Base-by-base conservation (phyloP, 1,284 basidiomycete genomes). In the Puccinia horiana region DNA sequence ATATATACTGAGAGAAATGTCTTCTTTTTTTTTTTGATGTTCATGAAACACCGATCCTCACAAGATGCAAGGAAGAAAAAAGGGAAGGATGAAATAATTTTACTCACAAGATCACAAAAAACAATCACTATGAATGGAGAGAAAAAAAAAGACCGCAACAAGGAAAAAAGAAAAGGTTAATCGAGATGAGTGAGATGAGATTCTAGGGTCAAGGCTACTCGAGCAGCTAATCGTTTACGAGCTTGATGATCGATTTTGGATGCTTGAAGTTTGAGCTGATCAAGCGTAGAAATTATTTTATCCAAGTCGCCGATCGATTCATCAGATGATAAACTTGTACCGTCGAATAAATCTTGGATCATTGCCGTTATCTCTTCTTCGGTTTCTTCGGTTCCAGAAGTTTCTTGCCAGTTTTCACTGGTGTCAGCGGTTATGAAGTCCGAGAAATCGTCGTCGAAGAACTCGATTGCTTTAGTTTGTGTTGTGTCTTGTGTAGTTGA, bases 391-490 rank as follows among this genome's bases (percentile, higher is more conserved):
- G 35, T 23, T 12, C 42, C n/a, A n/a, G 37, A 35, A 35, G 20
- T 18, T 16, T 40, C 35, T 47, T 52, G 20, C 23, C 29, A 40
- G 26, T 73, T 40, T 35, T 73, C 47, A 44, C 32, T 73, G 20
- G 70, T 73, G 35, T 29, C 70, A 52, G 70, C 70, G 4, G n/a
- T 47, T 8, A 73, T 47, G 35, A 73, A 73, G 3, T 42, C 40
- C 26, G n/a, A 29, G 54, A 73, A 73, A 54, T 73, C 70, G 29
- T 73, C 70, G 12, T 73, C 70, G 23, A 73, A 73, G 3, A 4
- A 11, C 9, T 52, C 40, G 18, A 8, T 32, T 58, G n/a, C n/a
- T n/a, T n/a, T n/a, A n/a, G n/a, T n/a, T n/a, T n/a, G n/a, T n/a
- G n/a, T n/a, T n/a, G n/a, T n/a, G 18, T 65, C 37, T 35, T 26